A percentile compares a stretch with the other conserved stretches of the same genome.
Conservation (phyloP, 1,139 yeast species). For the Kodamaea suecica region DNA sequence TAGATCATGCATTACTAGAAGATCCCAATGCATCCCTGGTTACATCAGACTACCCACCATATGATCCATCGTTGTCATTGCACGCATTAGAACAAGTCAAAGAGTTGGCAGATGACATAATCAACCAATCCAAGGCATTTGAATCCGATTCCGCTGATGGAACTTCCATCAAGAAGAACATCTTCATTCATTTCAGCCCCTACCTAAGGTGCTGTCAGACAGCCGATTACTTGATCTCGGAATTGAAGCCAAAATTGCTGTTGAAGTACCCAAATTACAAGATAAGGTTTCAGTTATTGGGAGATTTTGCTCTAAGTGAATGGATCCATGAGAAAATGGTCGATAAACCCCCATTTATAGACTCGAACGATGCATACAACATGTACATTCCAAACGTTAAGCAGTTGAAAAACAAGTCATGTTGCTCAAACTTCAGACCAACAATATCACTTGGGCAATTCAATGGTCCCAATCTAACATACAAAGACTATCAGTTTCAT, state of each 20-base stretch:
- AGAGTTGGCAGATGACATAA: slow-evolving; percentile 30
- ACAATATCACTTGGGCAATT: slow-evolving; percentile 47
- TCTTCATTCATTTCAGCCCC: slow-evolving; percentile 45
- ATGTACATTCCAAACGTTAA: slow-evolving; percentile 48
- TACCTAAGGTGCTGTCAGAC: slow-evolving; percentile 46
- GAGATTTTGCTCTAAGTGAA: slow-evolving; percentile 48
- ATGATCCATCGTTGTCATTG: slow-evolving; percentile 41
- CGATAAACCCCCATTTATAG: slow-evolving; percentile 43
- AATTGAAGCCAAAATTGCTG: slow-evolving; percentile 25
- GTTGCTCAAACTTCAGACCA: slow-evolving; percentile 44
- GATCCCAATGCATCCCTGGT: slow-evolving; percentile 30
- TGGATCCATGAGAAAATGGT: slow-evolving; percentile 49
- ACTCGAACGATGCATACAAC: slow-evolving; percentile 47
- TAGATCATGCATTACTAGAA: slow-evolving; percentile 35
- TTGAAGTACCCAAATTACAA: slow-evolving; percentile 31
- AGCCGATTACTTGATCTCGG: slow-evolving; percentile 39
- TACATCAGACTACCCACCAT: slow-evolving; percentile 28
- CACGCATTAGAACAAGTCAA: slow-evolving; percentile 31
- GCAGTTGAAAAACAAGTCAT: slow-evolving; percentile 32
- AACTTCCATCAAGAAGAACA: slow-evolving; percentile 28
- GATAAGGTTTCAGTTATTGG: slow-evolving; percentile 39
- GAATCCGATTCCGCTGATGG: slow-evolving; percentile 9
- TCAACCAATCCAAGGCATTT: slow-evolving; percentile 26
- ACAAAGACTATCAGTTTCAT: slow-evolving; percentile 40
- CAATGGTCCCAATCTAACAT: slow-evolving; percentile 44